These are phyloP conservation scores for Pholiota microspora DNA, from an alignment of 768 basidiomycete genomes.

Conservation along the genomic window DNA sequence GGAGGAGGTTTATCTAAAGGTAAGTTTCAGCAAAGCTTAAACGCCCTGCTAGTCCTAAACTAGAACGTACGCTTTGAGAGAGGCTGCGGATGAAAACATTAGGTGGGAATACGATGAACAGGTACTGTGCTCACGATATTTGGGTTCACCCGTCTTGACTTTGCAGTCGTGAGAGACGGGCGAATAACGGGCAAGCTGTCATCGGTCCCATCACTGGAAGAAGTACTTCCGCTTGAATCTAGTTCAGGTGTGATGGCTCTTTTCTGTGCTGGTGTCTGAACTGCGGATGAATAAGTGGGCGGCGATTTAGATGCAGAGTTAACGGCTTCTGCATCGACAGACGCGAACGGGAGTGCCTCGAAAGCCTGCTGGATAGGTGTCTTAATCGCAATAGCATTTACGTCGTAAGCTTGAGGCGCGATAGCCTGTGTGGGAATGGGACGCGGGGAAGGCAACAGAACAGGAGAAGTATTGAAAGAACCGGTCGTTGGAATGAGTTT, in stretches of 20 bases:
- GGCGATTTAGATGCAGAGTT: constrained; percentile 12
- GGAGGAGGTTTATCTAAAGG: constrained; percentile 59
- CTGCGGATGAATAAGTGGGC: constrained; percentile 44
- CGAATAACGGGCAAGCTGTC: constrained; percentile 26
- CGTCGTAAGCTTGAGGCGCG: constrained; percentile 6
- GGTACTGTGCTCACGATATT: constrained; percentile 40
- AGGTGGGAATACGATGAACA: constrained; percentile 14
- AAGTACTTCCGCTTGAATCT: constrained; percentile 41
- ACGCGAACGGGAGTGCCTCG: constrained; percentile 24
- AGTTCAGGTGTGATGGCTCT: constrained; percentile 34
- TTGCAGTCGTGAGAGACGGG: constrained; percentile 31
- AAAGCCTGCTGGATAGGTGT: constrained; percentile 20
- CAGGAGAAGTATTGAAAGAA: constrained; percentile 9
- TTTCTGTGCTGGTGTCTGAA: constrained; percentile 27
- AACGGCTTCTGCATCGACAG: constrained; percentile 19
- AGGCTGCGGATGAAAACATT: constrained; percentile 34
- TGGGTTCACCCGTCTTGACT: constrained; percentile 47
- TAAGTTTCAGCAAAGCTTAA: constrained; percentile 15
- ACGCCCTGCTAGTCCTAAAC: constrained; percentile 1
- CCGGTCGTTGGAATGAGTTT: constrained; percentile 37
- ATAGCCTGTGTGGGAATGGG: constrained; percentile 6
- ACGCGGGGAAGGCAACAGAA: constrained; percentile 9
- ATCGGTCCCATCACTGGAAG: constrained; percentile 45
- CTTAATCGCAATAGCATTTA: constrained; percentile 4
- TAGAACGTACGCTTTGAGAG: constrained; percentile 58